Conservation (phyloP, 495 filamentous ascomycete species). For the Daldinia concentrica region DNA sequence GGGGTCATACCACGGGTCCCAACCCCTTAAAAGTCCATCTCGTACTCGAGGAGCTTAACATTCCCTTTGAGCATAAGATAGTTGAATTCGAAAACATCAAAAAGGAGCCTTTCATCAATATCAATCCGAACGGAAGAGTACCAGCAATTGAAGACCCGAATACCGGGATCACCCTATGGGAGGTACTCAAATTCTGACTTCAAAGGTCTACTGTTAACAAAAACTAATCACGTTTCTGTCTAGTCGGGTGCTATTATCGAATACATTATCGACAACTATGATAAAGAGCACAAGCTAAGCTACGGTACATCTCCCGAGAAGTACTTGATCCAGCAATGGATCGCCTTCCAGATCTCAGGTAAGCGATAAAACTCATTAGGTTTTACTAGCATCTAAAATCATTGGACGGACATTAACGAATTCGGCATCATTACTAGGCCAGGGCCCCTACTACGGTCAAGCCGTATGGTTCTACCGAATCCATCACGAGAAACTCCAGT, state of each 20-base stretch:
- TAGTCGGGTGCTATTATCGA: conserved; percentile 69
- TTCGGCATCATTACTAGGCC: conserved; percentile 52
- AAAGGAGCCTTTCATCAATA: conserved; percentile 60
- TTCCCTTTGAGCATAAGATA: conserved; percentile 59
- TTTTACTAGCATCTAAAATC: not conserved
- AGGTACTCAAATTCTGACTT: conserved; percentile 47
- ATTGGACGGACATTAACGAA: too few relatives aligned
- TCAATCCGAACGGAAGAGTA: conserved; percentile 76
- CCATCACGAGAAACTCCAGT: conserved; percentile 52
- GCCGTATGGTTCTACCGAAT: conserved; percentile 48
- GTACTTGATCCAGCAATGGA: conserved; percentile 49
- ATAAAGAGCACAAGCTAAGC: conserved; percentile 67
- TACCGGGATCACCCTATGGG: conserved; percentile 69
- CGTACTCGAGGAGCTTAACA: conserved; percentile 66
- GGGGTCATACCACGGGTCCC: conserved; percentile 56
- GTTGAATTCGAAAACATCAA: conserved; percentile 43
- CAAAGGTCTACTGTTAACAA: conserved; percentile 17
- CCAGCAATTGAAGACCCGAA: conserved; percentile 64
- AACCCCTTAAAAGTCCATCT: conserved; percentile 74
- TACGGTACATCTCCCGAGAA: conserved; percentile 49
- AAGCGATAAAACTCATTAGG: not conserved
- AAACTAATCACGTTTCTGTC: not conserved
- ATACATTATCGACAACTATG: conserved; percentile 78
- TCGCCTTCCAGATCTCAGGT: conserved; percentile 57
- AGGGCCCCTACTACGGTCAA: conserved; percentile 62